Evolutionary conservation across 2,329 filamentous ascomycete genomes (phyloP).

Genomic region (Colletotrichum chlorophyti): DNA sequence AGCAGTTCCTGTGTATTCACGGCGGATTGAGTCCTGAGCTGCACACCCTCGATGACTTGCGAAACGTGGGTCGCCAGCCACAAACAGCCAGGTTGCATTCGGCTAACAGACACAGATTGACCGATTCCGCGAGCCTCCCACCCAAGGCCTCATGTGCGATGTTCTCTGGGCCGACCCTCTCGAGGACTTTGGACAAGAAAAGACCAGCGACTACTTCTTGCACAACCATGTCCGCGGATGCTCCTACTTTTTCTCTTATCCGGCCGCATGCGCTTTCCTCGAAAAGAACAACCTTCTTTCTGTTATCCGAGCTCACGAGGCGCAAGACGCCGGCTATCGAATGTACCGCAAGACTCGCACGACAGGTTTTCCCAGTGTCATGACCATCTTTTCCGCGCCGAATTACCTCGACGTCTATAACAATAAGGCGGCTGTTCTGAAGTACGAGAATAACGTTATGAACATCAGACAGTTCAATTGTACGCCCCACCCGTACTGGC

Average conservation of each 20-base stretch:
- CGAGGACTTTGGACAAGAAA: slow-evolving; percentile 98
- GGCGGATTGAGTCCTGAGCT: slow-evolving; percentile 95
- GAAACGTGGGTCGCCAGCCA: slow-evolving; percentile 63
- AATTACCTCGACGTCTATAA: slow-evolving; percentile 99
- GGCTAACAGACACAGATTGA: slow-evolving; percentile 71
- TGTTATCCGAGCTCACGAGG: slow-evolving; percentile 96
- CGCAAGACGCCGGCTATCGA: slow-evolving; percentile 96
- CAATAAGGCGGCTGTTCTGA: slow-evolving; percentile 98
- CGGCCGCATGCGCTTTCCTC: slow-evolving; percentile 93
- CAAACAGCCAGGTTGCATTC: background rate
- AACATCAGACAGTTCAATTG: slow-evolving; percentile 99
- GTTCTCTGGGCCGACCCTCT: slow-evolving; percentile 98
- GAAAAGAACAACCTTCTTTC: slow-evolving; percentile 99
- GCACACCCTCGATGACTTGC: slow-evolving; percentile 93
- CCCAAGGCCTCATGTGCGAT: slow-evolving; percentile 98
- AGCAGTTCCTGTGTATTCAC: slow-evolving; percentile 98
- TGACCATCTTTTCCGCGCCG: slow-evolving; percentile 99
- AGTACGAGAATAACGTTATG: slow-evolving; percentile 99
- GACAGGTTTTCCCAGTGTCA: slow-evolving; percentile 97
- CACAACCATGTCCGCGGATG: slow-evolving; percentile 99
- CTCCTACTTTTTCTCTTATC: slow-evolving; percentile 99
- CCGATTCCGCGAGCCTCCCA: slow-evolving; percentile 95
- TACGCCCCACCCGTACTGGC: slow-evolving; percentile 98
- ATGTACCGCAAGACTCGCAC: slow-evolving; percentile 99
- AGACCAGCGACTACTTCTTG: slow-evolving; percentile 95